Percentiles rank a stretch among this genome's conserved stretches.
These are phyloP conservation scores for Prinsepia uniflora DNA, from an alignment of 306 rosid genomes.

Conservation along the genomic window DNA sequence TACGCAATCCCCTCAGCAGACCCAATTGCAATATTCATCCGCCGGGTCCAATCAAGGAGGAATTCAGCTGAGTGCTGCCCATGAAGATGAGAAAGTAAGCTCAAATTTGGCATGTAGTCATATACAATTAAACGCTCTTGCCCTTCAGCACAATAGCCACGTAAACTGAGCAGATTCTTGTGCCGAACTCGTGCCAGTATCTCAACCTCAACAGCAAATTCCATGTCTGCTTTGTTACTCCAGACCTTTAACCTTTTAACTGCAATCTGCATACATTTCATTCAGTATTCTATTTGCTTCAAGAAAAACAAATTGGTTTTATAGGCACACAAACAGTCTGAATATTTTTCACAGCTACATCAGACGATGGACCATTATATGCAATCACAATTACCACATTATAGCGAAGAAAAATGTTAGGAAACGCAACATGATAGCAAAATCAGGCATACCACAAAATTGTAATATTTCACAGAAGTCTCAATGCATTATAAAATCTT, in stretches of 20 bases:
- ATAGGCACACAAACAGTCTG: background rate
- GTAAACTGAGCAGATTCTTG: slow-evolving; percentile 89
- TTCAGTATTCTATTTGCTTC: slow-evolving; percentile 18
- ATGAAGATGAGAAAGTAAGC: slow-evolving; percentile 92
- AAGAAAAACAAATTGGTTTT: background rate
- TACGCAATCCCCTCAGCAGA: slow-evolving; percentile 91
- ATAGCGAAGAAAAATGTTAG: background rate
- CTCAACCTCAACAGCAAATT: slow-evolving; percentile 93
- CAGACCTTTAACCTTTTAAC: slow-evolving; percentile 93
- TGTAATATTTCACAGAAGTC: background rate
- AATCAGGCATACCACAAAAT: background rate
- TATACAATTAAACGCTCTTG: slow-evolving; percentile 91
- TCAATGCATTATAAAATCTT: background rate
- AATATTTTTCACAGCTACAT: background rate
- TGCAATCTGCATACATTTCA: slow-evolving; percentile 56
- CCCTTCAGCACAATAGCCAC: slow-evolving; percentile 98
- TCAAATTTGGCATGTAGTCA: slow-evolving; percentile 90
- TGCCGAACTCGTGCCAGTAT: slow-evolving; percentile 91
- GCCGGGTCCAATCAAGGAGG: slow-evolving; percentile 80
- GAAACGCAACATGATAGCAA: background rate
- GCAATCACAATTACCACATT: background rate
- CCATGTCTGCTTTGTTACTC: slow-evolving; percentile 95
- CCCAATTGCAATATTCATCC: slow-evolving; percentile 82
- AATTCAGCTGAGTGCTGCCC: slow-evolving; percentile 88
- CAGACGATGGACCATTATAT: background rate